Evolutionary conservation across 345 rosid species (phyloP).

Genomic region (Odontarrhena argentea): DNA sequence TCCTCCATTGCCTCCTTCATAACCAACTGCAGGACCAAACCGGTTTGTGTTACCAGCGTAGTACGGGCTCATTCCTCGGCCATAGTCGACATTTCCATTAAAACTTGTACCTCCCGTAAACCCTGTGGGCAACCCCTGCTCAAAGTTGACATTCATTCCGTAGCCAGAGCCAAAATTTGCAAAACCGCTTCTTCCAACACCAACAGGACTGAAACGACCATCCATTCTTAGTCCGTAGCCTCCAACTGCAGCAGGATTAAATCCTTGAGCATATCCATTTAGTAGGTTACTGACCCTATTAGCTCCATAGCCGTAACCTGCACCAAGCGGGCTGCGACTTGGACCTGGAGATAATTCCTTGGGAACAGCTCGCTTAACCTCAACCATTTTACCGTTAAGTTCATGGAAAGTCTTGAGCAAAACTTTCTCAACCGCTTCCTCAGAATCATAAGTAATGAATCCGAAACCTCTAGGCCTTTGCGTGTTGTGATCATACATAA

Average conservation of each 20-base stretch:
- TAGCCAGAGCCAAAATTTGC: constrained; percentile 48
- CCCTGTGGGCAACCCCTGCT: constrained; percentile 66
- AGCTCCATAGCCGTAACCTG: constrained; percentile 66
- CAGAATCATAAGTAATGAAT: constrained; percentile 91
- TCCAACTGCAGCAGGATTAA: constrained; percentile 49
- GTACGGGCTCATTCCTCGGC: constrained; percentile 69
- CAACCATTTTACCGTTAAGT: constrained; percentile 97
- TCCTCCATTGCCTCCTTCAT: constrained; percentile 53
- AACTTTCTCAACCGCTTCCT: constrained; percentile 91
- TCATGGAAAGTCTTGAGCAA: constrained; percentile 89
- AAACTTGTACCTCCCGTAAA: constrained; percentile 63
- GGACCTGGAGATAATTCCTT: constrained; percentile 89
- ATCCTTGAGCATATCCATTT: constrained; percentile 74
- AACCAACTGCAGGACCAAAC: constrained; percentile 68
- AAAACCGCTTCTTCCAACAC: constrained; percentile 62
- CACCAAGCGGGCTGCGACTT: constrained; percentile 70
- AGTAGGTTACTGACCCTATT: constrained; percentile 70
- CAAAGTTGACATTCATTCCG: constrained; percentile 76
- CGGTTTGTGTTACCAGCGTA: constrained; percentile 68
- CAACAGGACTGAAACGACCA: constrained; percentile 76
- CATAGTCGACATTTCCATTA: constrained; percentile 64
- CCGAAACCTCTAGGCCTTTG: constrained; percentile 99
- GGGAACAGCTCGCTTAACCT: constrained; percentile 97
- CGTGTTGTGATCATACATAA: constrained; percentile 98
- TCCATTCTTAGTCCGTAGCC: constrained; percentile 69